A percentile compares a stretch with the other conserved stretches of the same genome.
Evolutionary conservation across 306 rosid species (phyloP).

Genomic region (Prunus campanulata): DNA sequence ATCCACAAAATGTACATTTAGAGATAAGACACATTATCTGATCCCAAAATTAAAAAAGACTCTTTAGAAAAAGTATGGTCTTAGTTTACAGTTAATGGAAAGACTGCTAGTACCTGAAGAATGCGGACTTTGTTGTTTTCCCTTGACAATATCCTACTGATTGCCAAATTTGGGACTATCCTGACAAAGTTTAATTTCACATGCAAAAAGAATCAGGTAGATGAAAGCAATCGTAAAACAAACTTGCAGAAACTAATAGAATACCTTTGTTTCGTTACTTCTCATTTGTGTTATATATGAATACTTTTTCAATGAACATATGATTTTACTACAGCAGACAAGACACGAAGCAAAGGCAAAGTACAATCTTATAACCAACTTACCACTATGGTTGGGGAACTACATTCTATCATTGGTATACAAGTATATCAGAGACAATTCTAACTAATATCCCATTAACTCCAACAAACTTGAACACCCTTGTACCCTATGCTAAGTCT

Average conservation of each 20-base stretch:
- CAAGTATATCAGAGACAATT: neutral
- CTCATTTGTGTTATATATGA: neutral
- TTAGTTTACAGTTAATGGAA: neutral
- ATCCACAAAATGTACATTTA: neutral
- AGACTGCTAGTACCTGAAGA: slow-evolving; percentile 64
- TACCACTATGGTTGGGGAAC: neutral
- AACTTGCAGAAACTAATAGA: neutral
- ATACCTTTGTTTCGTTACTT: neutral
- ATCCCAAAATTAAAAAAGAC: neutral
- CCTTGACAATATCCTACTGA: slow-evolving; percentile 80
- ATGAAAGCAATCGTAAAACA: slow-evolving; percentile 10
- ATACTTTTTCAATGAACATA: neutral
- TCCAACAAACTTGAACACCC: neutral
- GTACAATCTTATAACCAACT: neutral
- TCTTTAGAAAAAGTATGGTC: neutral
- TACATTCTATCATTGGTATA: neutral
- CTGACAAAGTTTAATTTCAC: slow-evolving; percentile 43
- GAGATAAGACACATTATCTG: neutral
- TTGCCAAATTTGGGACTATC: slow-evolving; percentile 93
- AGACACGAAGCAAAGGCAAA: neutral
- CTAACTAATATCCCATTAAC: neutral
- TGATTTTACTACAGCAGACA: neutral
- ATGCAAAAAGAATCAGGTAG: slow-evolving; percentile 16
- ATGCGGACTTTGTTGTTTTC: slow-evolving; percentile 96
- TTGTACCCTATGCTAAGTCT: neutral